Evolutionary conservation across 1,284 basidiomycete species (phyloP).

Genomic region (Inonotus obliquus): DNA sequence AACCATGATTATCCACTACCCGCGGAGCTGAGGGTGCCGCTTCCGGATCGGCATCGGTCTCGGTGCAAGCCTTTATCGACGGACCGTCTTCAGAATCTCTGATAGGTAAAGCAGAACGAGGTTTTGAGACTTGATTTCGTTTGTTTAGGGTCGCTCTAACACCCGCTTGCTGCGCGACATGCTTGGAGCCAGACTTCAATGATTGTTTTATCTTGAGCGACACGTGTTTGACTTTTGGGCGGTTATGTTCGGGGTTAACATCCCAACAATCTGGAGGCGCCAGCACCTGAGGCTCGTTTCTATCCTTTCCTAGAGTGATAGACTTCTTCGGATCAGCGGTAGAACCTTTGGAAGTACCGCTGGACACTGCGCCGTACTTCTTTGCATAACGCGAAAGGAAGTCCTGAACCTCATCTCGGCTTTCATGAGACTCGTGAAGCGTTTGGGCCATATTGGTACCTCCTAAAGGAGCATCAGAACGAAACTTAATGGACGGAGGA

Average conservation of each 20-base stretch:
- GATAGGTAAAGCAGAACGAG: not conserved
- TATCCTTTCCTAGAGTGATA: not conserved
- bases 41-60: not conserved
- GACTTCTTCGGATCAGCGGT: not conserved
- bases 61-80: not conserved
- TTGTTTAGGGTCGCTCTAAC: not conserved
- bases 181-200: not conserved
- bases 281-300: not conserved
- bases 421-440: not conserved
- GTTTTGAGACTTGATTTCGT: not conserved
- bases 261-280: not conserved
- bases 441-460: not conserved
- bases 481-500: not conserved
- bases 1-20: not conserved
- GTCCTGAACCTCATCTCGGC: slow-evolving; percentile 9
- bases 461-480: not conserved
- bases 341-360: not conserved
- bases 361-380: not conserved
- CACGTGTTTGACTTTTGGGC: not conserved
- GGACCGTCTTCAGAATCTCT: not conserved
- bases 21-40: not conserved
- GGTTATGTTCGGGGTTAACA: not conserved
- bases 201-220: not conserved
- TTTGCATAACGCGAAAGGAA: slow-evolving; percentile 15
- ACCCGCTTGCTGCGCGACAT: not conserved